Percentiles rank a stretch among this genome's conserved stretches.
Conservation (phyloP, 1,284 basidiomycete species). For the Apiotrichum akiyoshidainum region DNA sequence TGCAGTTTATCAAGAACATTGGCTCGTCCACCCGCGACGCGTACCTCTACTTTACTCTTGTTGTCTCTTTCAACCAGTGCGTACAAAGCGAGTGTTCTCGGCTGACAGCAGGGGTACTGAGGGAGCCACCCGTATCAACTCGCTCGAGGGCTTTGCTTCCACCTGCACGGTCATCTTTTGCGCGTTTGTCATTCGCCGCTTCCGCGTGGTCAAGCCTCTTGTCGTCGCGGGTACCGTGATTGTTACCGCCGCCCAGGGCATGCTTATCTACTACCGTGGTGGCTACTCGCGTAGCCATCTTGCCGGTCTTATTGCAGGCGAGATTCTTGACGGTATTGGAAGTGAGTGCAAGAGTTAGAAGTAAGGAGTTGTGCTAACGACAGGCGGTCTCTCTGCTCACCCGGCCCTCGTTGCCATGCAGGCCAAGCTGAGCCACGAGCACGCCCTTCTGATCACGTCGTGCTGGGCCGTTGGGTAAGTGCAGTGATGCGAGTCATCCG, state of each 20-base stretch:
- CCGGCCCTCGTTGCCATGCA: slow-evolving; percentile 28
- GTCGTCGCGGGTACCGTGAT: slow-evolving; percentile 40
- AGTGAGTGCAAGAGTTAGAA: slow-evolving; percentile 23
- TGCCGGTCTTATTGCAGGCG: slow-evolving; percentile 47
- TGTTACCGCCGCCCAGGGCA: slow-evolving; percentile 45
- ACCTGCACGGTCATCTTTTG: slow-evolving; percentile 45
- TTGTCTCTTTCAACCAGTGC: slow-evolving; percentile 49
- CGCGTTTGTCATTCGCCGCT: slow-evolving; percentile 45
- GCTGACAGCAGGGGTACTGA: slow-evolving; percentile 20
- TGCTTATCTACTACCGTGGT: slow-evolving; percentile 51
- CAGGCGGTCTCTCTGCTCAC: slow-evolving; percentile 47
- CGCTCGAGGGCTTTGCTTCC: slow-evolving; percentile 50
- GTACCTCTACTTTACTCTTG: slow-evolving; percentile 49
- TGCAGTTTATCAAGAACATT: slow-evolving; percentile 26
- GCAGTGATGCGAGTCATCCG: neutral
- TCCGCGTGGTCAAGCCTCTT: slow-evolving; percentile 50
- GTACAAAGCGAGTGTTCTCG: neutral
- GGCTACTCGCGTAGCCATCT: slow-evolving; percentile 31
- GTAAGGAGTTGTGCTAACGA: neutral
- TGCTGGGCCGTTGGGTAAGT: slow-evolving; percentile 16
- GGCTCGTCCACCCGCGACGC: slow-evolving; percentile 45
- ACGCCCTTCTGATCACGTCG: slow-evolving; percentile 19
- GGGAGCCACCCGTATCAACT: slow-evolving; percentile 49
- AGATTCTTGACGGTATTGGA: slow-evolving; percentile 51
- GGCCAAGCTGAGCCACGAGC: slow-evolving; percentile 21